phyloP scores from a whole-genome alignment of 768 basidiomycete species.

The Daedaleopsis sinensis region DNA sequence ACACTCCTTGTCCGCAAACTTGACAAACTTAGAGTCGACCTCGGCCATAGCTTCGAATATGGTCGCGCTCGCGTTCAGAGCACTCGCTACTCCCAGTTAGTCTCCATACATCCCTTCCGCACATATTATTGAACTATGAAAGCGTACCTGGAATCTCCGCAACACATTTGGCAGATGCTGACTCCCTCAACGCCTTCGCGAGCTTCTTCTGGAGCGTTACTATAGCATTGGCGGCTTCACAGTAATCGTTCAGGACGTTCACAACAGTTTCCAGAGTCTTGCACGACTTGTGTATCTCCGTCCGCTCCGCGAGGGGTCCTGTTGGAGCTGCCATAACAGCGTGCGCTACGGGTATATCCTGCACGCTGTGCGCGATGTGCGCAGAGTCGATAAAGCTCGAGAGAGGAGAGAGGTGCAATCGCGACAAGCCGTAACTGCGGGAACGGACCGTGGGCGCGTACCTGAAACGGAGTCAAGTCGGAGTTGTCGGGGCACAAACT shows the following conservation, averaged over 20 bases:
- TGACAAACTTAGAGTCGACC: constrained; percentile 74
- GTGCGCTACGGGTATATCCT: not conserved
- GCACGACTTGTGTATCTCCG: constrained; percentile 80
- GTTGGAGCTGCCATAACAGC: not conserved
- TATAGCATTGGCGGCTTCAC: constrained; percentile 65
- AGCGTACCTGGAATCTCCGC: constrained; percentile 63
- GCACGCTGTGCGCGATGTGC: not conserved
- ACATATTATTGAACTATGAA: not conserved
- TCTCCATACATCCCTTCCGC: not conserved
- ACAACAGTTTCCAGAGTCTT: constrained; percentile 72
- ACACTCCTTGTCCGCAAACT: constrained; percentile 74
- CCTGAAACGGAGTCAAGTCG: not conserved
- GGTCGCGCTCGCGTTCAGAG: constrained; percentile 62
- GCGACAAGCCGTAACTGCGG: not conserved
- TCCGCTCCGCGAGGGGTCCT: constrained; percentile 2
- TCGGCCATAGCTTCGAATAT: constrained; percentile 75
- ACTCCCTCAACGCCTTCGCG: constrained; percentile 68
- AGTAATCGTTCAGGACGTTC: constrained; percentile 71
- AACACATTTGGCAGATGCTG: constrained; percentile 61
- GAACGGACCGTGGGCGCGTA: not conserved
- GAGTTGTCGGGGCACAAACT: not conserved
- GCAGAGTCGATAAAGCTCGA: not conserved
- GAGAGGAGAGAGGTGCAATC: not conserved
- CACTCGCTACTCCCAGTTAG: constrained; percentile 52
- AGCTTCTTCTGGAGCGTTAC: constrained; percentile 75